Evolutionary conservation across 371 early-diverging fungal species (phyloP).

Genomic region (Smittium culicis): DNA sequence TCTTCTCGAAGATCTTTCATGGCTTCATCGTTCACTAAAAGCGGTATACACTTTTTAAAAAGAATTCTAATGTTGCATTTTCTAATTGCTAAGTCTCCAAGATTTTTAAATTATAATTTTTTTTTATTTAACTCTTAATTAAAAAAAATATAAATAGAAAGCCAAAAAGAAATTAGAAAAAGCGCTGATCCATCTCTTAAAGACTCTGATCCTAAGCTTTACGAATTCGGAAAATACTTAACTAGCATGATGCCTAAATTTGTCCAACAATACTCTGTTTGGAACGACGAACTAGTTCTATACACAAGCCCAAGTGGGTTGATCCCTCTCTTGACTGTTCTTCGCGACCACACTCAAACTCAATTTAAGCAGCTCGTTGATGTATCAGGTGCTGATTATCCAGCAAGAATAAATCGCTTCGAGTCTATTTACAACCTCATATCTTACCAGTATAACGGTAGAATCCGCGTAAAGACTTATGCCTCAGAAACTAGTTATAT

Average conservation of each 20-base stretch:
- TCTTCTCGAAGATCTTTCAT: background rate
- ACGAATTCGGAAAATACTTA: constrained; percentile 83
- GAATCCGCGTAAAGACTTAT: constrained; percentile 94
- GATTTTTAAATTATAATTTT: no score
- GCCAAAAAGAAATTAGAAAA: constrained; percentile 1
- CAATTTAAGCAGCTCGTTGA: constrained; percentile 88
- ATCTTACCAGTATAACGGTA: constrained; percentile 74
- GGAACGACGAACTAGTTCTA: constrained; percentile 94
- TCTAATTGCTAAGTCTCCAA: no score
- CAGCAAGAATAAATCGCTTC: constrained; percentile 79
- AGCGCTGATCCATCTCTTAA: constrained; percentile 8
- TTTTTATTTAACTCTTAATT: no score
- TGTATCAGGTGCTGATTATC: constrained; percentile 81
- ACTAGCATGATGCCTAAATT: constrained; percentile 78
- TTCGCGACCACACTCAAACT: constrained; percentile 82
- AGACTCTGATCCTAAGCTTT: constrained; percentile 25
- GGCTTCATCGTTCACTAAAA: background rate
- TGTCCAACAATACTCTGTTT: constrained; percentile 90
- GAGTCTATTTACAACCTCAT: constrained; percentile 92
- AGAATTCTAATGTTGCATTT: no score
- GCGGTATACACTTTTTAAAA: background rate
- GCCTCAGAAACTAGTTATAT: constrained; percentile 81
- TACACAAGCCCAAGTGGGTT: constrained; percentile 74
- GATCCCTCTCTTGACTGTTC: constrained; percentile 63
- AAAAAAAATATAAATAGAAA: no score